phyloP scores from a whole-genome alignment of 1,139 yeast species.

The Protomyces lactucae-debilis region DNA sequence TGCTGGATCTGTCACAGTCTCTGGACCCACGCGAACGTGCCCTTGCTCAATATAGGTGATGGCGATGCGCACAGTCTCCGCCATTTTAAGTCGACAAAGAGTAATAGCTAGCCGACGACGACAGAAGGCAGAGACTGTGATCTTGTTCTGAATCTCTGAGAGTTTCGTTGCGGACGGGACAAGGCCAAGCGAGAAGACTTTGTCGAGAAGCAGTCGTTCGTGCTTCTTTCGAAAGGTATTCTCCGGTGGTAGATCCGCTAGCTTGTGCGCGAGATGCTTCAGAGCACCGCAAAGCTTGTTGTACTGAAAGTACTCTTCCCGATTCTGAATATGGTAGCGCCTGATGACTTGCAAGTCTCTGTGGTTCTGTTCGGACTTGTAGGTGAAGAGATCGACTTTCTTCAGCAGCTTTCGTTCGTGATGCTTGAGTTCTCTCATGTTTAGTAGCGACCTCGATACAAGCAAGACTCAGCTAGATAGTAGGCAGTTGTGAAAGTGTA shows the following conservation, averaged over 20 bases:
- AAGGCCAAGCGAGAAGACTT: constrained; percentile 81
- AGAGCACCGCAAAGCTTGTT: constrained; percentile 65
- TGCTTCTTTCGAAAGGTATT: constrained; percentile 84
- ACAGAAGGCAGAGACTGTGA: constrained; percentile 87
- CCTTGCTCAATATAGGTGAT: constrained; percentile 93
- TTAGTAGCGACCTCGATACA: not conserved
- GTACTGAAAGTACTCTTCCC: constrained; percentile 85
- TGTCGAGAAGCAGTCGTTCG: constrained; percentile 79
- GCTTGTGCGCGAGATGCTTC: constrained; percentile 75
- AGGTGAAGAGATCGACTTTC: constrained; percentile 89
- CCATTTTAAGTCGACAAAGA: constrained; percentile 93
- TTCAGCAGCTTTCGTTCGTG: constrained; percentile 92
- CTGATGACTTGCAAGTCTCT: constrained; percentile 94
- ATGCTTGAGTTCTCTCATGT: constrained; percentile 66
- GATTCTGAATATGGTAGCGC: constrained; percentile 83
- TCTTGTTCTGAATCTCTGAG: constrained; percentile 85
- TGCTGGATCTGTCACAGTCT: constrained; percentile 92
- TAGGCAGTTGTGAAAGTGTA: too few species aligned
- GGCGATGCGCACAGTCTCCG: constrained; percentile 82
- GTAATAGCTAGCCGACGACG: constrained; percentile 90
- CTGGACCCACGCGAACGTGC: constrained; percentile 95
- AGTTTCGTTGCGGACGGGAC: constrained; percentile 79
- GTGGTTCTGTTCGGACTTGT: constrained; percentile 91
- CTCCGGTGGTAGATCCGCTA: constrained; percentile 75
- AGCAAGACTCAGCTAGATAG: too few species aligned